phyloP scores from a whole-genome alignment of 192 early-diverging fungal species.

The Coemansia umbellata region DNA sequence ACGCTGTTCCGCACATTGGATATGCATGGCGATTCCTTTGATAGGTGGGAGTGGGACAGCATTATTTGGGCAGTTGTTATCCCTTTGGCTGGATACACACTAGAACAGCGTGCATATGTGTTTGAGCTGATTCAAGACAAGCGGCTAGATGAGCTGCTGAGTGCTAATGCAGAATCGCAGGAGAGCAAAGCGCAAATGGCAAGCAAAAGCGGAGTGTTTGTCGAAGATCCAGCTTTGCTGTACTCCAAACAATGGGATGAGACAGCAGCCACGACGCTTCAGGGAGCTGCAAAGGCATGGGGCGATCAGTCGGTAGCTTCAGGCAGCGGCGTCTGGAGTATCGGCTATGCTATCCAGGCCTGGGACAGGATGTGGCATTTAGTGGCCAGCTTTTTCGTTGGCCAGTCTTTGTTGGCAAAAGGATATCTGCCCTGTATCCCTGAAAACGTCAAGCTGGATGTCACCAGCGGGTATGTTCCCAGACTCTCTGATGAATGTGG shows the following conservation, averaged over 20 bases:
- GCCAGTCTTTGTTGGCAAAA: neutral
- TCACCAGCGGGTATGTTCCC: neutral
- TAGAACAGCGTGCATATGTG: constrained; percentile 19
- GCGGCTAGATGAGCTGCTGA: constrained; percentile 6
- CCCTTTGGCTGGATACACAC: constrained; percentile 54
- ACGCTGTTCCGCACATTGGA: constrained; percentile 91
- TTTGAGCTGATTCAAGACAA: constrained; percentile 3
- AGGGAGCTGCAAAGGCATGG: constrained; percentile 29
- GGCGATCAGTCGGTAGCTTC: neutral
- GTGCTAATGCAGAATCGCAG: neutral
- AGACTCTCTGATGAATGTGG: neutral
- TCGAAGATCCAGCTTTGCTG: constrained; percentile 39
- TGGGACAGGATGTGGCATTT: constrained; percentile 28
- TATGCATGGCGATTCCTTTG: constrained; percentile 79
- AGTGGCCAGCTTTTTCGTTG: constrained; percentile 11
- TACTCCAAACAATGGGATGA: constrained; percentile 43
- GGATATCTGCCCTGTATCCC: neutral
- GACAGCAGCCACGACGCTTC: constrained; percentile 31
- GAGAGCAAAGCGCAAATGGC: constrained; percentile 10
- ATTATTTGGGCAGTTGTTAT: constrained; percentile 85
- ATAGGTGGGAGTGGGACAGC: constrained; percentile 71
- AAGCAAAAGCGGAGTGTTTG: constrained; percentile 29
- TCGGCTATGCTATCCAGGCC: constrained; percentile 13
- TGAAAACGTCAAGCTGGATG: neutral
- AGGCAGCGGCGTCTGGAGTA: neutral